These are phyloP conservation scores for Dothiorella sarmentorum DNA, from an alignment of 2,329 filamentous ascomycete genomes.

Conservation along the genomic window DNA sequence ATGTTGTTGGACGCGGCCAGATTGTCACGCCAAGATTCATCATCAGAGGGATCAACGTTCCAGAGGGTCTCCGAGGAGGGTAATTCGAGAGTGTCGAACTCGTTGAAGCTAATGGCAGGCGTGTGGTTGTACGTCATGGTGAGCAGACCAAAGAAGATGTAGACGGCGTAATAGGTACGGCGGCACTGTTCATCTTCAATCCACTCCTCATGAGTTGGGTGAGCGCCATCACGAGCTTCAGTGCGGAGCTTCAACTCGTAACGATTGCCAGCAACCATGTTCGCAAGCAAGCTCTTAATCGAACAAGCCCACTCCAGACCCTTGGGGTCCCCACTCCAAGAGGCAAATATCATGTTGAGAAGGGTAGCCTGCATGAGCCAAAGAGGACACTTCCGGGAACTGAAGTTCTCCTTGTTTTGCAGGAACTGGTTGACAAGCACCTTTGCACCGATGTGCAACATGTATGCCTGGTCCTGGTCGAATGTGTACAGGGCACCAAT, in stretches of 20 bases:
- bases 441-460: slow-evolving; percentile 96
- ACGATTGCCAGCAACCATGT: slow-evolving; percentile 96
- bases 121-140: slow-evolving; percentile 98
- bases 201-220: slow-evolving; percentile 84
- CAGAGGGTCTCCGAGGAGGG: slow-evolving; percentile 92
- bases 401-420: slow-evolving; percentile 98
- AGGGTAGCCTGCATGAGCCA: slow-evolving; percentile 98
- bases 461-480: slow-evolving; percentile 94
- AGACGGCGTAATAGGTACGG: slow-evolving; percentile 96
- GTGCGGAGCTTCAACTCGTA: slow-evolving; percentile 94
- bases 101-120: slow-evolving; percentile 95
- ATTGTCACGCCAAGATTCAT: slow-evolving; percentile 78
- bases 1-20: slow-evolving; percentile 68
- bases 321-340: slow-evolving; percentile 97
- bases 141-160: slow-evolving; percentile 95
- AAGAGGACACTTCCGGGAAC: slow-evolving; percentile 91
- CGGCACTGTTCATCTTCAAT: slow-evolving; percentile 95
- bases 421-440: slow-evolving; percentile 95
- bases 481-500: slow-evolving; percentile 97
- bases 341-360: slow-evolving; percentile 98
- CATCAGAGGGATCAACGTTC: slow-evolving; percentile 79
- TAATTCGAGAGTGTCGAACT: slow-evolving; percentile 89
- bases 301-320: slow-evolving; percentile 98
- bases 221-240: slow-evolving; percentile 74
- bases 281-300: slow-evolving; percentile 95